Percentiles rank a stretch among this genome's conserved stretches.
These are phyloP conservation scores for Verticillium nonalfalfae DNA, from an alignment of 2,329 filamentous ascomycete species.

Conservation along the genomic window DNA sequence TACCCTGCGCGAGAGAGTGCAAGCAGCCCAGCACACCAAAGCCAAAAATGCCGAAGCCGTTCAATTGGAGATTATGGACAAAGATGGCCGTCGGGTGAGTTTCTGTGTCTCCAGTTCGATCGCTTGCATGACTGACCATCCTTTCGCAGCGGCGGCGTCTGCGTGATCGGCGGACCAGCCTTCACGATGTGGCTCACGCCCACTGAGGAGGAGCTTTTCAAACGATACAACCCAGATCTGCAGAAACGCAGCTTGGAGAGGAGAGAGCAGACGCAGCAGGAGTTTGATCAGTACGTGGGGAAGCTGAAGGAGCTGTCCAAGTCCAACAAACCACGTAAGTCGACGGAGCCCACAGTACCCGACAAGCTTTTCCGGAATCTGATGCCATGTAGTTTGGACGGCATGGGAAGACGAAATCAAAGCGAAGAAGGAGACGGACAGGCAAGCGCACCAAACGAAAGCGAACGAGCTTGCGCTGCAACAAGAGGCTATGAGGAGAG, in stretches of 20 bases:
- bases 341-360: neutral
- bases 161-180: constrained; percentile 79
- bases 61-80: constrained; percentile 51
- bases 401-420: constrained; percentile 44
- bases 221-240: constrained; percentile 91
- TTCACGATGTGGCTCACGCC: constrained; percentile 76
- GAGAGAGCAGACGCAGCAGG: constrained; percentile 67
- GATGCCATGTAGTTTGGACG: constrained; percentile 37
- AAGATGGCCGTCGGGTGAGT: constrained; percentile 70
- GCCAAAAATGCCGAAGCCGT: constrained; percentile 29
- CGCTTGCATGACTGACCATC: constrained; percentile 4
- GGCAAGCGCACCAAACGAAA: constrained; percentile 26
- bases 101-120: neutral
- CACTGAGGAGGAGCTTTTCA: constrained; percentile 85
- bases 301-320: constrained; percentile 85
- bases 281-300: constrained; percentile 83
- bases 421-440: constrained; percentile 28
- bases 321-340: constrained; percentile 83
- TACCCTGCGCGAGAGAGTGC: constrained; percentile 22
- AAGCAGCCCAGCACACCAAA: neutral
- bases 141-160: constrained; percentile 53
- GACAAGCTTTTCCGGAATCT: neutral
- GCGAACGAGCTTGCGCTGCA: constrained; percentile 34
- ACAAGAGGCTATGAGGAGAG: constrained; percentile 42
- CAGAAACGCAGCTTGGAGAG: constrained; percentile 80